A percentile compares a stretch with the other conserved stretches of the same genome.
phyloP scores from a whole-genome alignment of 2,329 filamentous ascomycete species.

The Pyrenophora teres region DNA sequence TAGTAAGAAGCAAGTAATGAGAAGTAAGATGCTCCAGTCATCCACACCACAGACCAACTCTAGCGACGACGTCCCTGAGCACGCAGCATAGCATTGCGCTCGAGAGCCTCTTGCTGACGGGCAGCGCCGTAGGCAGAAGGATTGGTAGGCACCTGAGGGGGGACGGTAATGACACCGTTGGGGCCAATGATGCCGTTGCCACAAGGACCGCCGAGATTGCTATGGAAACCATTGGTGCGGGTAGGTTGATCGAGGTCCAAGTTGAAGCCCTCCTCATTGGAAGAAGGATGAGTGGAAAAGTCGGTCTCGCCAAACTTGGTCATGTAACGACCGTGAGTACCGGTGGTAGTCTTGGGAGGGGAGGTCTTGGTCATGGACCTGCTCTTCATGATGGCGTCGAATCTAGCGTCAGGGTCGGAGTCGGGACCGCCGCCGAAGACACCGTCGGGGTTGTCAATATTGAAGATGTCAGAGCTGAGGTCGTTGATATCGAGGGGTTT shows the following conservation, averaged over 20 bases:
- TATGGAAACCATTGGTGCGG: no score
- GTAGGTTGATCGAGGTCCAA: no score
- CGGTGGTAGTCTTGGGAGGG: not conserved
- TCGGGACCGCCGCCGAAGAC: no score
- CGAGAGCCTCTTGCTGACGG: constrained; percentile 26
- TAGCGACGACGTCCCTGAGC: constrained; percentile 13
- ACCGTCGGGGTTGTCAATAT: not conserved
- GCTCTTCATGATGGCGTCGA: no score
- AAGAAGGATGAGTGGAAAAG: no score
- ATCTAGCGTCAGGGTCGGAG: no score
- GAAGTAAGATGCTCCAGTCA: not conserved
- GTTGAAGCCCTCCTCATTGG: no score
- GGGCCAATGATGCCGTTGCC: constrained; percentile 1
- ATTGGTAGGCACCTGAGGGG: not conserved
- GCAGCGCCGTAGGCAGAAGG: constrained; percentile 7
- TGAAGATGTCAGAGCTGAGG: not conserved
- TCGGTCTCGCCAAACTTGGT: no score
- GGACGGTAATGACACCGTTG: no score
- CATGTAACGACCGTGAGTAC: no score
- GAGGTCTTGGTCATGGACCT: no score
- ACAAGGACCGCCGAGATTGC: not conserved
- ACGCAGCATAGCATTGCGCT: constrained; percentile 16
- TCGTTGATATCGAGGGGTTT: no score
- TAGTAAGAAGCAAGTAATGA: not conserved
- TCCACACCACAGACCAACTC: not conserved